A percentile compares a stretch with the other conserved stretches of the same genome.
These are phyloP conservation scores for Apodospora peruviana DNA, from an alignment of 495 filamentous ascomycete genomes.

Conservation along the genomic window DNA sequence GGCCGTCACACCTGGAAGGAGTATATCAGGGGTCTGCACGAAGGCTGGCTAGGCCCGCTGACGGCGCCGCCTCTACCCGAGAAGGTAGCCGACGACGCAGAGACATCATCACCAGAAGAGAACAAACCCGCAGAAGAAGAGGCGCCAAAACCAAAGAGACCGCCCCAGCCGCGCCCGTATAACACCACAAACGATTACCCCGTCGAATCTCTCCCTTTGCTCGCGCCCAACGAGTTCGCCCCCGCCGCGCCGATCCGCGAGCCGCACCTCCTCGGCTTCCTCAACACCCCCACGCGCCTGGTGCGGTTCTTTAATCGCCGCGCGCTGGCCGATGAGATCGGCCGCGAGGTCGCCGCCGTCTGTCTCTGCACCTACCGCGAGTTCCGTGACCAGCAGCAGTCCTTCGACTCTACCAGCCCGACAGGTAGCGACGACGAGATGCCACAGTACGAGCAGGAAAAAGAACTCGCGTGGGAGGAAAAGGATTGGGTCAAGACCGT, in stretches of 20 bases:
- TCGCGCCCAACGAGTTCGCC: conserved; percentile 53
- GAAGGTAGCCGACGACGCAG: conserved; percentile 18
- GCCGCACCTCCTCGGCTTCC: conserved; percentile 89
- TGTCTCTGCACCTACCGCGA: conserved; percentile 62
- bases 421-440: conserved; percentile 10
- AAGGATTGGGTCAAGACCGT: conserved; percentile 80
- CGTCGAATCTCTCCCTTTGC: conserved; percentile 50
- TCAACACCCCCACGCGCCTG: conserved; percentile 80
- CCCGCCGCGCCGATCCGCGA: conserved; percentile 70
- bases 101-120: conserved; percentile 4
- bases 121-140: conserved; percentile 35
- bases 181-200: conserved; percentile 67
- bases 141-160: conserved; percentile 41
- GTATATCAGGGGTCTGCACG: conserved; percentile 87
- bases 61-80: conserved; percentile 29
- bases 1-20: conserved; percentile 97
- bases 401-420: no score
- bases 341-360: conserved; percentile 80
- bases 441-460: conserved; percentile 59
- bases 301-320: conserved; percentile 88
- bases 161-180: conserved; percentile 53
- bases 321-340: conserved; percentile 76
- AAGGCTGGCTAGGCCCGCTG: conserved; percentile 92
- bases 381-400: conserved; percentile 27
- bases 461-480: conserved; percentile 71